Percentiles rank a stretch among this genome's conserved stretches.
Conservation (phyloP, 495 filamentous ascomycete species). For the Xeromyces bisporus region DNA sequence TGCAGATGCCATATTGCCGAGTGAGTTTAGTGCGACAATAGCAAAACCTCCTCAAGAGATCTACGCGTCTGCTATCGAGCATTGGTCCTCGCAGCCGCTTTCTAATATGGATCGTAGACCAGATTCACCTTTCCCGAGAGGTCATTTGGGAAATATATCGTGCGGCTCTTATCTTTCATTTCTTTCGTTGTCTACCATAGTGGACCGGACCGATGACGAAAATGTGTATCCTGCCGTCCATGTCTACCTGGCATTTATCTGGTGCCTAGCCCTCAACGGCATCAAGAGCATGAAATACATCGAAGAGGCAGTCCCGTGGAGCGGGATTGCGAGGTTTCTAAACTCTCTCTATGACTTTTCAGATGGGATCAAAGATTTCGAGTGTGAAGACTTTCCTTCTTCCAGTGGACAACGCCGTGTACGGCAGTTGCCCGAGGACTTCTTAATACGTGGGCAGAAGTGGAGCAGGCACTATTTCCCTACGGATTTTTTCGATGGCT, state of each 20-base stretch:
- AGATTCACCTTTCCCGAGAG: constrained; percentile 1
- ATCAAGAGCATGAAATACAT: constrained; percentile 32
- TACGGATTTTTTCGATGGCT: constrained; percentile 46
- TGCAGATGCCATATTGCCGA: constrained; percentile 24
- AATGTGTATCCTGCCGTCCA: constrained; percentile 54
- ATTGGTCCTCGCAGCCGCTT: constrained; percentile 3
- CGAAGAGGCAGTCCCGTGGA: constrained; percentile 50
- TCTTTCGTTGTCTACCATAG: constrained; percentile 32
- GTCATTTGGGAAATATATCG: constrained; percentile 9
- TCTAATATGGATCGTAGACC: neutral
- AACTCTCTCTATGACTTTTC: constrained; percentile 40
- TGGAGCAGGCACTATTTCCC: constrained; percentile 60
- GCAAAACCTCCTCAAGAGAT: constrained; percentile 16
- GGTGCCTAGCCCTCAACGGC: constrained; percentile 35
- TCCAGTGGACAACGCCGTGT: constrained; percentile 30
- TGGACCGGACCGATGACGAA: constrained; percentile 41
- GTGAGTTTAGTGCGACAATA: constrained; percentile 20
- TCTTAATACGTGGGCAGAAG: constrained; percentile 53
- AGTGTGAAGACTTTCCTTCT: constrained; percentile 33
- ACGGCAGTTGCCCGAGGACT: constrained; percentile 74
- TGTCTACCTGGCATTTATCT: constrained; percentile 51
- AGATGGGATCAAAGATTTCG: constrained; percentile 25
- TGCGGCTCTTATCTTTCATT: constrained; percentile 29
- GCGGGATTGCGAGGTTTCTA: constrained; percentile 40
- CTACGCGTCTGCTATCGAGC: constrained; percentile 7